A percentile compares a stretch with the other conserved stretches of the same genome.
These are phyloP conservation scores for Calycina herbarum DNA, from an alignment of 2,329 filamentous ascomycete species.

Conservation along the genomic window DNA sequence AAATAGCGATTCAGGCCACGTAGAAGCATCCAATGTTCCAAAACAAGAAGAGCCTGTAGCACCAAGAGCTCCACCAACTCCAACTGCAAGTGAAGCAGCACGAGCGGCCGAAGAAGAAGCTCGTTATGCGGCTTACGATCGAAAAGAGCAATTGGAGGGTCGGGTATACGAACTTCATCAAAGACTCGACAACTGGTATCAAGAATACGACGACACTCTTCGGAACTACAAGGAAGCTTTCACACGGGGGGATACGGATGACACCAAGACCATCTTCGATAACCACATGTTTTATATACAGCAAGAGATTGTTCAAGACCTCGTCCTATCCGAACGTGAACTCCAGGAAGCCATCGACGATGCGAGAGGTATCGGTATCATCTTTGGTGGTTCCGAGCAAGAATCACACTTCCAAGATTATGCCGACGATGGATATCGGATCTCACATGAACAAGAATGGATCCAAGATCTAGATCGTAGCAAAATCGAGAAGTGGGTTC, in stretches of 20 bases:
- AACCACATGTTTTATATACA: constrained; percentile 13
- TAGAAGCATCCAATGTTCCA: background rate
- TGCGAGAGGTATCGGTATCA: constrained; percentile 14
- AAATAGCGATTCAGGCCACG: background rate
- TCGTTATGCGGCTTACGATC: background rate
- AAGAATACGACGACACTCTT: constrained; percentile 15
- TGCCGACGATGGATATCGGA: constrained; percentile 24
- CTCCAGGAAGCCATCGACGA: constrained; percentile 7
- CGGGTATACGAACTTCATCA: constrained; percentile 10
- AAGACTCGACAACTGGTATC: constrained; percentile 18
- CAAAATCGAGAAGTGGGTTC: constrained; percentile 24
- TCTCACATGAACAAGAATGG: constrained; percentile 20
- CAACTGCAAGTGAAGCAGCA: background rate
- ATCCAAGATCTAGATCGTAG: constrained; percentile 19
- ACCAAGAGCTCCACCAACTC: background rate
- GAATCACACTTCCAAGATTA: constrained; percentile 21
- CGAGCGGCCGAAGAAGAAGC: background rate
- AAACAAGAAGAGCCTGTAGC: background rate
- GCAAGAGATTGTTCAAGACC: constrained; percentile 6
- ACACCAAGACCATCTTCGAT: constrained; percentile 21
- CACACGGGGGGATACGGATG: background rate
- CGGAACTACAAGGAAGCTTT: background rate
- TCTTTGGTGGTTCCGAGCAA: constrained; percentile 16
- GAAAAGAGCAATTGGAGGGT: constrained; percentile 3
- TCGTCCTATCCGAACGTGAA: constrained; percentile 17